Evolutionary conservation across 139 green algal genomes (phyloP), one percentile per base, ranked within the genome.

Genomic region (Spirogloea muscicola): DNA sequence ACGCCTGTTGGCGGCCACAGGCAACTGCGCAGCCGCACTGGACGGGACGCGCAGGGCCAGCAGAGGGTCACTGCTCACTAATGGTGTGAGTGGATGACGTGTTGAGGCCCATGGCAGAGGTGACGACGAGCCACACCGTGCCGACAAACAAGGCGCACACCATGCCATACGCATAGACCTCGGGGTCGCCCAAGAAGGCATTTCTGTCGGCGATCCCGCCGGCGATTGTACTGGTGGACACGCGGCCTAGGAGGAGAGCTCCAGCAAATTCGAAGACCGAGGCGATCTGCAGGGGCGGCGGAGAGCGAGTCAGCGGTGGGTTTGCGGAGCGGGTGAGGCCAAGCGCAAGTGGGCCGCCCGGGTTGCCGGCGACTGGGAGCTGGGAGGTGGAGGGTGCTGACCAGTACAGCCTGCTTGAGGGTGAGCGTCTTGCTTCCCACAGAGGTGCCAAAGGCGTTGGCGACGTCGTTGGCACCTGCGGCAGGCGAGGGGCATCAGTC

Each of bases 31-130:
- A n/a, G n/a, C n/a, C n/a, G n/a, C n/a, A n/a, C n/a, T n/a, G n/a
- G n/a, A n/a, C n/a, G n/a, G n/a, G n/a, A n/a, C n/a, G n/a, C n/a
- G n/a, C n/a, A n/a, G n/a, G n/a, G n/a, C n/a, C n/a, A n/a, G n/a
- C n/a, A n/a, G n/a, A n/a, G n/a, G n/a, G n/a, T n/a, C n/a, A n/a
- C n/a, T n/a, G n/a, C n/a, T 55, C 42, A 74, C 48, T 76, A 39
- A 72, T 82, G 1, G 83, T 79, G 69, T 87, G 83, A 0, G 83
- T 87, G 21, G 83, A 87, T 2, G 75, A 85, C 0, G 87, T 76
- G 37, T 81, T 81, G 76, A 86, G 81, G 16, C 49, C 76, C 58
- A 64, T 65, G 10, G 46, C 73, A 41, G 73, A 77, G 25, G 74
- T 74, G 36, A 85, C 40, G n/a, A 86, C 72, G 67, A 86, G 55